phyloP scores from a whole-genome alignment of 169 alveolate species.

The Ichthyophthirius multifiliis region DNA sequence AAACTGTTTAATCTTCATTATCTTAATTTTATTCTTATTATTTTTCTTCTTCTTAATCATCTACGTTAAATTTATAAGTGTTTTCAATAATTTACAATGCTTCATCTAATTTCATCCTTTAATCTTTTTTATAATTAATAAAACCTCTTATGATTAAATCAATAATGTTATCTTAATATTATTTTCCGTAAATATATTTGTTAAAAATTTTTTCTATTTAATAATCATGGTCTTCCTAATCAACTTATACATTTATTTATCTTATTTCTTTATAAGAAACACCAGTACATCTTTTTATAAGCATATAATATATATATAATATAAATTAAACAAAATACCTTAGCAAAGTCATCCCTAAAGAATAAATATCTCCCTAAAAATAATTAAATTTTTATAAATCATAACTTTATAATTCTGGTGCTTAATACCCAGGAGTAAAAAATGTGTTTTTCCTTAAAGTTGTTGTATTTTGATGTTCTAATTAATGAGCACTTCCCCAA shows the following conservation, averaged over 20 bases:
- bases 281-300: slow-evolving; percentile 8
- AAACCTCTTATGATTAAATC: neutral
- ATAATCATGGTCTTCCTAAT: neutral
- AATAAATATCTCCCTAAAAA: neutral
- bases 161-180: neutral
- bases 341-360: neutral
- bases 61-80: neutral
- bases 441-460: neutral
- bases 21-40: neutral
- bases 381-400: neutral
- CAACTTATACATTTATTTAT: neutral
- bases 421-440: slow-evolving; percentile 7
- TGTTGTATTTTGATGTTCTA: neutral
- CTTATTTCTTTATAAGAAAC: neutral
- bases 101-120: neutral
- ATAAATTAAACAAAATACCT: neutral
- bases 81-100: neutral
- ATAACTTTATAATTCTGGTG: neutral
- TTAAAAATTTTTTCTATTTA: neutral
- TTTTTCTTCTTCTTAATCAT: neutral
- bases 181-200: neutral
- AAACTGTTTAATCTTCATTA: neutral
- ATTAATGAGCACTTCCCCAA: slow-evolving; percentile 6
- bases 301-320: neutral
- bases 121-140: neutral